These are phyloP conservation scores for Mycena sanguinolenta DNA, from an alignment of 768 basidiomycete species.

Conservation along the genomic window DNA sequence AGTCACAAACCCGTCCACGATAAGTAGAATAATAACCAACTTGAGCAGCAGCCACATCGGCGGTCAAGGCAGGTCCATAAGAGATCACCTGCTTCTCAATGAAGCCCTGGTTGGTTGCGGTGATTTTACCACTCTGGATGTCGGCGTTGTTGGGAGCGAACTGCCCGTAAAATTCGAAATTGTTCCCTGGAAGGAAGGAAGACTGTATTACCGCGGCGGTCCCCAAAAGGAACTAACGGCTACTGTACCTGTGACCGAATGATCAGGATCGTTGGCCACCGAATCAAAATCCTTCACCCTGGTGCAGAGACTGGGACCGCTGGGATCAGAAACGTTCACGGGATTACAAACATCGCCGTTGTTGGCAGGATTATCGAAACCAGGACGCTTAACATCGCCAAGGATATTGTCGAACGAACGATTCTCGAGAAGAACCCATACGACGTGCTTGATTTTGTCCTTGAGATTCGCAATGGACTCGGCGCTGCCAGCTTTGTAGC, in stretches of 20 bases:
- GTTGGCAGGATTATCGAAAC: constrained; percentile 39
- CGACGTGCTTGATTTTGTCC: constrained; percentile 43
- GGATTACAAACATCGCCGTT: constrained; percentile 43
- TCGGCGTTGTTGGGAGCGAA: constrained; percentile 39
- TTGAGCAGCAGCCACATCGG: constrained; percentile 40
- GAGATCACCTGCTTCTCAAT: constrained; percentile 42
- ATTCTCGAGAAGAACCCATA: constrained; percentile 46
- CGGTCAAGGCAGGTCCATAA: constrained; percentile 27
- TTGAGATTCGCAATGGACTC: constrained; percentile 38
- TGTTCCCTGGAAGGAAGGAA: too few relatives aligned
- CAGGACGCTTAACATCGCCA: constrained; percentile 39
- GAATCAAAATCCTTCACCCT: constrained; percentile 38
- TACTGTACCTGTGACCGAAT: constrained; percentile 42
- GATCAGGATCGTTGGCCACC: constrained; percentile 42
- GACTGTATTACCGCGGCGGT: too few relatives aligned
- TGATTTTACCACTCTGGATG: constrained; percentile 30
- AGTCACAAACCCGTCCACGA: constrained; percentile 44
- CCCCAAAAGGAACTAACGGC: too few relatives aligned
- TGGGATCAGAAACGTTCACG: constrained; percentile 34
- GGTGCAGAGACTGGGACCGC: constrained; percentile 39
- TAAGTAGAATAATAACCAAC: constrained; percentile 41
- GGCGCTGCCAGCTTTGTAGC: constrained; percentile 35
- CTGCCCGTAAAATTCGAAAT: constrained; percentile 42
- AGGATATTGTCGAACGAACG: constrained; percentile 48
- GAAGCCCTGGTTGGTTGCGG: constrained; percentile 42